A percentile compares a stretch with the other conserved stretches of the same genome.
Conservation (phyloP, 768 basidiomycete genomes). For the Pulveroboletus ravenelii region DNA sequence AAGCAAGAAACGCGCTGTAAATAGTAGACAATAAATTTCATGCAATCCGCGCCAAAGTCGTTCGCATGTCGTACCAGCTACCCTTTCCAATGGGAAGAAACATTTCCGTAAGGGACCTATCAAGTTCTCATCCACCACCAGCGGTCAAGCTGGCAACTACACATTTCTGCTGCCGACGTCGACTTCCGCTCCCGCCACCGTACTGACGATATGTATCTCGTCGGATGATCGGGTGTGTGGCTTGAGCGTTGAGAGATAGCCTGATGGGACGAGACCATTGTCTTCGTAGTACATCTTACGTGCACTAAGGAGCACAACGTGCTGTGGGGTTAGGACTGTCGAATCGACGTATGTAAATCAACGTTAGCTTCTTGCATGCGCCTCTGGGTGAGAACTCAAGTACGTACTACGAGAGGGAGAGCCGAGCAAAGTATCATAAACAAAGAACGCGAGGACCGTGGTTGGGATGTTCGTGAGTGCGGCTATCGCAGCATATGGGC, state of each 20-base stretch:
- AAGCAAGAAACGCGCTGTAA: slow-evolving; percentile 14
- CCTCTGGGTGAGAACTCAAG: not conserved
- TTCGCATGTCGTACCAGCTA: not conserved
- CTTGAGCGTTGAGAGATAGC: slow-evolving; percentile 17
- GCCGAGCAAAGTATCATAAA: slow-evolving; percentile 55
- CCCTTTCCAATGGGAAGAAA: slow-evolving; percentile 9
- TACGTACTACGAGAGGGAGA: slow-evolving; percentile 56
- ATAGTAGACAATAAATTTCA: slow-evolving; percentile 1
- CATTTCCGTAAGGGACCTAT: not conserved
- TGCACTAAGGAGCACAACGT: slow-evolving; percentile 19
- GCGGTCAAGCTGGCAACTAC: slow-evolving; percentile 5
- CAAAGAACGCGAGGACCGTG: slow-evolving; percentile 46
- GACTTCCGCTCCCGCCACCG: not conserved
- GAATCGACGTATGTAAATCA: not conserved
- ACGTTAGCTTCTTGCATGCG: slow-evolving; percentile 9
- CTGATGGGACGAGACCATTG: slow-evolving; percentile 18
- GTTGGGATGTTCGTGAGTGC: slow-evolving; percentile 66
- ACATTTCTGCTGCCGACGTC: slow-evolving; percentile 1
- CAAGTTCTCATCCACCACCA: not conserved
- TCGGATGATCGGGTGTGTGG: slow-evolving; percentile 5
- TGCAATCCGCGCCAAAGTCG: not conserved
- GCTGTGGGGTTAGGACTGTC: slow-evolving; percentile 23
- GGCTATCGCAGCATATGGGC: slow-evolving; percentile 55
- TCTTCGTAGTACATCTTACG: slow-evolving; percentile 24
- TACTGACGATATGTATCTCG: slow-evolving; percentile 3